Conservation (phyloP, 2,329 filamentous ascomycete genomes). For the Apiospora sp. region DNA sequence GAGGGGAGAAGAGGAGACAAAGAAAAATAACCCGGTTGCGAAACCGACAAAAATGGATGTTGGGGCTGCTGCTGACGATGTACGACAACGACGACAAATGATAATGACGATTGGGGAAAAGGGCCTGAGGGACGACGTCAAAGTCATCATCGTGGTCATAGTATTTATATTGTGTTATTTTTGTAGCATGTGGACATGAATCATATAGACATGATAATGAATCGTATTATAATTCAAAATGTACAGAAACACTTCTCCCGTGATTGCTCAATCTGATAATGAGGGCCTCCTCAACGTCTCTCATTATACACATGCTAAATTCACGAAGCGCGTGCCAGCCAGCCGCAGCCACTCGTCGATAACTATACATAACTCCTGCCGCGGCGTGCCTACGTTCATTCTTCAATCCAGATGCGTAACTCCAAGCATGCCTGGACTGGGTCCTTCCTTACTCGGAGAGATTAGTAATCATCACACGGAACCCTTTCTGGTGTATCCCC, state of each 20-base stretch:
- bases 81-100: constrained; percentile 9
- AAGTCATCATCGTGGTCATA: not conserved
- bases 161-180: constrained; percentile 19
- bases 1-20: not conserved
- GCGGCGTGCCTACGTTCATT: not conserved
- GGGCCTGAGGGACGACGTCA: not conserved
- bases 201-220: constrained; percentile 21
- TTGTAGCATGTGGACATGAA: constrained; percentile 22
- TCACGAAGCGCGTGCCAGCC: too few relatives aligned
- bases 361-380: not conserved
- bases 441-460: not conserved
- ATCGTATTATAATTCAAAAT: not conserved
- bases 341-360: too few relatives aligned
- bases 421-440: not conserved
- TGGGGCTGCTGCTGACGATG: not conserved
- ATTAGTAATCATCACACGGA: not conserved
- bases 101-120: constrained; percentile 1
- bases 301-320: too few relatives aligned
- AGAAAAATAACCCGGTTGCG: not conserved
- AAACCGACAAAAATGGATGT: not conserved
- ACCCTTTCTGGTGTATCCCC: not conserved
- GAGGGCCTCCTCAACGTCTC: not conserved
- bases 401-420: not conserved
- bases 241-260: not conserved
- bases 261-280: not conserved